Evolutionary conservation across 805 yeast species (phyloP), one percentile per base, ranked within the genome.

Genomic region (Yarrowia keelungensis): DNA sequence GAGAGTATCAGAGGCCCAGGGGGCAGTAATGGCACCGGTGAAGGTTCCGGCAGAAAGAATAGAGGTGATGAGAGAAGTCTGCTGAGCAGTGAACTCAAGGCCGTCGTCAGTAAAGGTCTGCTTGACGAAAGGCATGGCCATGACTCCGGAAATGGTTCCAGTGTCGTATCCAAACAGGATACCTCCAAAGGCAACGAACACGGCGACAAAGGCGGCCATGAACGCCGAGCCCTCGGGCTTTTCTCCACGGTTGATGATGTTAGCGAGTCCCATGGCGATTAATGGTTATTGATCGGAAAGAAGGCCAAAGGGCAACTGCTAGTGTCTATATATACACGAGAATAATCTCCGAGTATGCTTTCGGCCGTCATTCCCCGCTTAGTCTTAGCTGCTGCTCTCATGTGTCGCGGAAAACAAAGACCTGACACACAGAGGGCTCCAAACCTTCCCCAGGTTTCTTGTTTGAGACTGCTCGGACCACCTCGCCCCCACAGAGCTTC

Each of bases 151-250:
- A 65, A 91, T 89, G 58, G 91, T 79, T 1, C 97, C 97, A 0
- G 97, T 92, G 77, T 92, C 97, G 75, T 90, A 92, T 1, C 97
- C 97, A 76, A 89, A 92, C 50, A 92, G 80, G 75, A 92, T 90
- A 0, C 97, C 97, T 36, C 97, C 97, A n/a, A 90, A 84, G 14
- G 97, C 96, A 11, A 95, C 94, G 70, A 91, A 87, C 26, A 86
- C 75, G 69, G 97, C 97, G 4, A 92, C 93, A 9, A 84, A 79
- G 42, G 90, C 77, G 3, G 96, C 91, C 83, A 88, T 86, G 54
- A 82, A 78, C 2, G 87, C 82, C 0, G 91, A 86, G 73, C 73
- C 72, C 49, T 73, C 73, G 32, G 49, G 59, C 36, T 69, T 68
- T 36, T 45, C 69, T n/a, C 54, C 71, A 16, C 65, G 65, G 65